Percentiles rank a stretch among this genome's conserved stretches.
Evolutionary conservation across 148 eudicot genomes (phyloP).

Genomic region (Rhododendron henanense): DNA sequence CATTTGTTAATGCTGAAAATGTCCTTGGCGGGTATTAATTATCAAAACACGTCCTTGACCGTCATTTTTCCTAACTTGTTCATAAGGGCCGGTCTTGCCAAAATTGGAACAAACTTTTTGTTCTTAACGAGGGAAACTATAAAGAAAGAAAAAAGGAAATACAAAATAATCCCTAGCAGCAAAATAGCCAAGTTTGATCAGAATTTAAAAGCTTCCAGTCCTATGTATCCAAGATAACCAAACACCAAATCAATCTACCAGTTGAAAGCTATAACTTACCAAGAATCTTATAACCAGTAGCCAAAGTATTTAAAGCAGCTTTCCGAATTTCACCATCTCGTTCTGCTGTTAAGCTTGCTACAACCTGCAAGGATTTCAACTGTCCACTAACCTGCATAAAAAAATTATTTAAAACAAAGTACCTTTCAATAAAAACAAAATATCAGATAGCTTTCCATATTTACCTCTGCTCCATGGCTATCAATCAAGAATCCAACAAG

Average conservation of each 20-base stretch:
- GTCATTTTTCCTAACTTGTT: no score
- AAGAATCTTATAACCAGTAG: constrained; percentile 87
- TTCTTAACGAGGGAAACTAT: neutral
- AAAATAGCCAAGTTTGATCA: neutral
- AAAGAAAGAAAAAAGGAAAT: neutral
- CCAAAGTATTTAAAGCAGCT: constrained; percentile 83
- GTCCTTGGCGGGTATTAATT: no score
- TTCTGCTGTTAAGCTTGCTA: constrained; percentile 92
- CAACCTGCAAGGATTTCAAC: constrained; percentile 85
- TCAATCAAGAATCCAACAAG: constrained; percentile 83
- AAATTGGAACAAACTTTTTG: neutral
- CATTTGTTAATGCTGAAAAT: no score
- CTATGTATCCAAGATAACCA: neutral
- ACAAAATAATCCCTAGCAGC: neutral
- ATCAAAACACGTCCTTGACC: no score
- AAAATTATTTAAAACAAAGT: neutral
- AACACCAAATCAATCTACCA: neutral
- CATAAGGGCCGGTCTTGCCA: neutral
- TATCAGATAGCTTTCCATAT: neutral
- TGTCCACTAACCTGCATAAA: constrained; percentile 69
- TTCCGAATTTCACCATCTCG: constrained; percentile 94
- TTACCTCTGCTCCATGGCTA: constrained; percentile 76
- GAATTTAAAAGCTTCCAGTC: neutral
- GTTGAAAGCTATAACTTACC: constrained; percentile 41
- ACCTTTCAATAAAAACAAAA: neutral